Percentiles rank a stretch among this genome's conserved stretches.
Conservation (phyloP, 1,139 yeast genomes). For the Nakaseomyces sp. region DNA sequence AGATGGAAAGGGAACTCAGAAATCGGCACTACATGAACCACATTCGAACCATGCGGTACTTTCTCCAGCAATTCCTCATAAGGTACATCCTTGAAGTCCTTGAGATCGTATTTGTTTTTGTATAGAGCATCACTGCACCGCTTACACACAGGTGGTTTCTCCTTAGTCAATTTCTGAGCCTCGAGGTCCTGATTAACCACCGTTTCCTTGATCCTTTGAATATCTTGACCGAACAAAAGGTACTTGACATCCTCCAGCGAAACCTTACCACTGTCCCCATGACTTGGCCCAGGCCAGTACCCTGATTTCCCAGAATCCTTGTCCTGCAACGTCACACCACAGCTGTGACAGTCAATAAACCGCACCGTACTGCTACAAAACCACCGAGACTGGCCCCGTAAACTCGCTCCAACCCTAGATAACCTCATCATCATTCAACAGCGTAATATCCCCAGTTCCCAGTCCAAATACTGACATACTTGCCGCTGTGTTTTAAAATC, state of each 20-base stretch:
- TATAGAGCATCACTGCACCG: conserved; percentile 49
- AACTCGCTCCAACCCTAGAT: too few relatives aligned
- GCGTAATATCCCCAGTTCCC: too few relatives aligned
- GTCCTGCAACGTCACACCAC: conserved; percentile 48
- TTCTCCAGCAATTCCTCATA: conserved; percentile 34
- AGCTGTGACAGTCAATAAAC: conserved; percentile 33
- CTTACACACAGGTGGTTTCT: conserved; percentile 34
- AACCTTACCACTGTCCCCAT: conserved; percentile 8
- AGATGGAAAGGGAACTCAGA: conserved; percentile 63
- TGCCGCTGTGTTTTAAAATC: too few relatives aligned
- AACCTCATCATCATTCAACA: too few relatives aligned
- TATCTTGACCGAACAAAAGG: conserved; percentile 26
- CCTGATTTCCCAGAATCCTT: conserved; percentile 27
- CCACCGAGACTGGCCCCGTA: not conserved
- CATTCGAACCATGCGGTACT: conserved; percentile 43
- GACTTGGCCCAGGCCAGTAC: too few relatives aligned
- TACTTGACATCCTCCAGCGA: conserved; percentile 25
- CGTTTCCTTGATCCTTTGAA: conserved; percentile 20
- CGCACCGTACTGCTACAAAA: not conserved
- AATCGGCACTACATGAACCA: conserved; percentile 56
- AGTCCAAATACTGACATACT: too few relatives aligned
- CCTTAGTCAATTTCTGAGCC: too few relatives aligned
- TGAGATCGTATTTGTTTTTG: conserved; percentile 34
- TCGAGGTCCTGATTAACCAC: too few relatives aligned
- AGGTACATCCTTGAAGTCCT: conserved; percentile 35